phyloP scores from a whole-genome alignment of 1,139 yeast species.

The Groenewaldozyma sp. region DNA sequence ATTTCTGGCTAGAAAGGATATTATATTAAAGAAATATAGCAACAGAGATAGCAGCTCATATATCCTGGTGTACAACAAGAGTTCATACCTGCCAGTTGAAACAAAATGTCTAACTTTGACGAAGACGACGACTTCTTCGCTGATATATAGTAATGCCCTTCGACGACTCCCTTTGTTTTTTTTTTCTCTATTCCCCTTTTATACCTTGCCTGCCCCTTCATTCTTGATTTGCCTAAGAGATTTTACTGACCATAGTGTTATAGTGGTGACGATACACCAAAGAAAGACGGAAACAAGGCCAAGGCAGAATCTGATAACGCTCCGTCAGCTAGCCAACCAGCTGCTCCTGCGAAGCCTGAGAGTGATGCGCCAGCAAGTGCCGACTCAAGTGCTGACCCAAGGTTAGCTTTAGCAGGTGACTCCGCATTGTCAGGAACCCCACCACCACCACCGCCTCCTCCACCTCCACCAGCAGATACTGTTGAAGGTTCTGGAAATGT shows the following conservation, averaged over 20 bases:
- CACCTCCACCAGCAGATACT: neutral
- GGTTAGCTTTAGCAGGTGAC: constrained; percentile 7
- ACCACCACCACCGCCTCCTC: neutral
- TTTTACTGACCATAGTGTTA: constrained; percentile 6
- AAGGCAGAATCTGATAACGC: constrained; percentile 6
- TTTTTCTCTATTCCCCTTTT: constrained; percentile 4
- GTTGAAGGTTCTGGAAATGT: neutral
- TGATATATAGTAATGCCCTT: constrained; percentile 49
- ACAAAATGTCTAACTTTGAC: constrained; percentile 51
- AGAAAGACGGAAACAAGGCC: constrained; percentile 10
- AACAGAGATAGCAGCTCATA: too few species aligned
- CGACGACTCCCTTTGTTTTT: constrained; percentile 2
- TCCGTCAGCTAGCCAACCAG: too few species aligned
- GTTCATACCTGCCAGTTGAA: too few species aligned
- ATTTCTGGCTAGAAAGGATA: too few species aligned
- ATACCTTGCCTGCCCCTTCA: constrained; percentile 3
- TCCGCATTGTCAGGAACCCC: neutral
- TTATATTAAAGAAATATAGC: too few species aligned
- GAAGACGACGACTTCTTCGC: constrained; percentile 82
- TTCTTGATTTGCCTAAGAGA: neutral
- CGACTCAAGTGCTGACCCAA: constrained; percentile 11
- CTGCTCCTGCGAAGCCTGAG: constrained; percentile 9
- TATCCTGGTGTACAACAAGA: too few species aligned
- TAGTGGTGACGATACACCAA: constrained; percentile 28
- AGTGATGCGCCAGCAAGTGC: constrained; percentile 11